Base-by-base conservation (phyloP, 768 basidiomycete genomes). In the Boletus subcaerulescens region DNA sequence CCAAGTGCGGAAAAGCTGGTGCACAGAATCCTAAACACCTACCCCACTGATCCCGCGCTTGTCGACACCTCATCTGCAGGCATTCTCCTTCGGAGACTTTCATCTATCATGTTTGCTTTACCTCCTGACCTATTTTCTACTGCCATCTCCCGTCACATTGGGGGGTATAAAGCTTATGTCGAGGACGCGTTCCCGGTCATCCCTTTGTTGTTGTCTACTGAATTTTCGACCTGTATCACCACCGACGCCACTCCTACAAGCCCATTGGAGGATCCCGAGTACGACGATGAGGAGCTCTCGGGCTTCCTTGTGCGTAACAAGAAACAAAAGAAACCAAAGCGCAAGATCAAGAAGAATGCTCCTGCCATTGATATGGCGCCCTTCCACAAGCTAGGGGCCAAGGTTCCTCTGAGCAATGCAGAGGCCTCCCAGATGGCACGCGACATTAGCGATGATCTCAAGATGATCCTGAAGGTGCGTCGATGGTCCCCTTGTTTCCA, bases 1-100 rank as follows among this genome's bases (percentile, higher is more conserved):
- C 52, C 61, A n/a, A 49, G 38, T 14, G 48, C 43, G n/a, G 45
- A 32, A 22, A 15, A 33, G 18, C n/a, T 74, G 22, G 53, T 60
- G 39, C 18, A 33, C 36, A 70, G 61, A 64, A 70, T 78, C 29
- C 17, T 76, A 17, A 56, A 66, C 15, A 49, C 55, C 15, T 78
- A 74, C 48, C 77, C 76, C 2, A 52, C 46, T 1, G 60, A 60
- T 40, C 56, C 65, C 8, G 57, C 59, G 14, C 61, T 53, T 17
- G 60, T 70, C 44, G 51, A 45, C 14, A 10, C 43, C 4, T 73
- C 74, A 5, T 52, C 20, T 26, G 52, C 62, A 17, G 45, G 35
- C 26, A 53, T 43, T 18, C 48, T 76, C 26, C 57, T 75, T 38
- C 57, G 40, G 11, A 52, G 56, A 20, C 53, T 76, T 35, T 68